A percentile compares a stretch with the other conserved stretches of the same genome.
Evolutionary conservation across 306 rosid genomes (phyloP).

Genomic region (Albizia julibrissin): DNA sequence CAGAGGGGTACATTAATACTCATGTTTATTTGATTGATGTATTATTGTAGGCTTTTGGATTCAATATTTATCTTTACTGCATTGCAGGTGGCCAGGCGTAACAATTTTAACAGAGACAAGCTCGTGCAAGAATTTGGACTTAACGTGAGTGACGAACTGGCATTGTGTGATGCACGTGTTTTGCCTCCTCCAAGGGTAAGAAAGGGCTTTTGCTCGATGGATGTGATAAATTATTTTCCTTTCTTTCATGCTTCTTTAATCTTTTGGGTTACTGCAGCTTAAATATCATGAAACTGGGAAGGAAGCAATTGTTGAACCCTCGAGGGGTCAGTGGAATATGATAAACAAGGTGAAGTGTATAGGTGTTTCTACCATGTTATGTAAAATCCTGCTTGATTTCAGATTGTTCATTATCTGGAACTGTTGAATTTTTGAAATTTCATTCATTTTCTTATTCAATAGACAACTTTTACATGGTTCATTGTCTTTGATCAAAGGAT

Average conservation of each 20-base stretch:
- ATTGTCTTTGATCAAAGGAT: neutral
- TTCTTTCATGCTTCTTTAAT: neutral
- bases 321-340: conserved; percentile 91
- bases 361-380: neutral
- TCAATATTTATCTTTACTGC: neutral
- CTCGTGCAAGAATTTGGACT: conserved; percentile 52
- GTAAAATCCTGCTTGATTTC: neutral
- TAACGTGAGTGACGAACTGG: conserved; percentile 29
- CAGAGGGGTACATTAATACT: conserved; percentile 27
- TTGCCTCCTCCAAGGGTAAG: conserved; percentile 66
- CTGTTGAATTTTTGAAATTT: neutral
- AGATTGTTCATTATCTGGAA: neutral
- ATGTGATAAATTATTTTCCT: neutral
- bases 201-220: neutral
- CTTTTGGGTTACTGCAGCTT: conserved; percentile 47
- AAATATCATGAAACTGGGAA: conserved; percentile 53
- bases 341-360: conserved; percentile 59
- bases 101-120: conserved; percentile 27
- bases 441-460: neutral
- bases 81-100: conserved; percentile 39
- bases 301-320: conserved; percentile 52
- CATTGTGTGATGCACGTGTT: conserved; percentile 61
- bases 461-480: neutral
- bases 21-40: neutral
- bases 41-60: neutral